Evolutionary conservation across 1,284 basidiomycete species (phyloP), one percentile per base, ranked within the genome.

Genomic region (Austroboletus rostrupii): DNA sequence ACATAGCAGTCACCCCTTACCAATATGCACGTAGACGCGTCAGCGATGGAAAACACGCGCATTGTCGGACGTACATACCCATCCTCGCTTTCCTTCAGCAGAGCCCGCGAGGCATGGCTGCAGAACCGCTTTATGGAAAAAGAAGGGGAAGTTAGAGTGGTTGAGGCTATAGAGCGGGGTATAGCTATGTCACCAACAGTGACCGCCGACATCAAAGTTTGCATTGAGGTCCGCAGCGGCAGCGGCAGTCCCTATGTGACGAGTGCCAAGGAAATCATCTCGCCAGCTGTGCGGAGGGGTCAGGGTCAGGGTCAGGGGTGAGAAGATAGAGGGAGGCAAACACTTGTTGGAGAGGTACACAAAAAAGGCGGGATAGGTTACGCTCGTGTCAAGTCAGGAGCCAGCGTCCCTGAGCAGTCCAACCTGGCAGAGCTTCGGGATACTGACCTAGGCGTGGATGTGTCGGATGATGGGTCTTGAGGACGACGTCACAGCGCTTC

Each of bases 321-420:
- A 7, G 5, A 28, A 31, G 12, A 37, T 7, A 33, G 14, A 10
- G 19, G 7, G 14, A 2, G 3, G 14, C 35, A n/a, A 31, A 61
- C 62, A 43, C 45, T 60, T 68, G 41, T 62, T 49, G 17, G 62
- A 64, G 31, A 64, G 56, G 20, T 68, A 64, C 49, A 64, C 57
- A 21, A 50, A 61, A n/a, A 47, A 64, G 0, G 64, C 66, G 6
- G 62, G 66, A 12, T 64, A 64, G 8, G 43, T 5, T 0, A 53
- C 17, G 43, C 44, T 55, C 0, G 58, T 68, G 51, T 67, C 64
- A 39, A 64, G 49, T 35, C 43, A 60, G 28, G 2, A 11, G 8
- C 28, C 11, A 44, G 53, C 68, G 61, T 53, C 50, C 13, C n/a
- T 58, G 26, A 64, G 56, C 7, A 11, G 23, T 5, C 52, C 56